Evolutionary conservation across 257 asterid genomes (phyloP), one percentile per base, ranked within the genome.

Genomic region (Plectranthus barbatus): DNA sequence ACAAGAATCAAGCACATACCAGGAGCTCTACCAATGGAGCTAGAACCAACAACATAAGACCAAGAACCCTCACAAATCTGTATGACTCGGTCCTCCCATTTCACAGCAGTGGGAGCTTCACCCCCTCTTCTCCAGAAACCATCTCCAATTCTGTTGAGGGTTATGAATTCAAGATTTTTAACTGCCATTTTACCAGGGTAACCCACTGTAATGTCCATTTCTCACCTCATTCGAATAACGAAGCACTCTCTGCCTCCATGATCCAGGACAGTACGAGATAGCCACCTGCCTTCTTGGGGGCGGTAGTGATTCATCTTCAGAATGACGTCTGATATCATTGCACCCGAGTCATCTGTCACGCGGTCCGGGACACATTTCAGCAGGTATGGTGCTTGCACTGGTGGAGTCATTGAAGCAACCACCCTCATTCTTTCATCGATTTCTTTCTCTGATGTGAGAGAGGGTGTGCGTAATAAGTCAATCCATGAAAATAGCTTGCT

Each of bases 231-330:
- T 56, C 95, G 82, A 60, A 76, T 62, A 42, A 91, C 94, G 42
- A 91, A 91, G 76, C 95, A 91, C 72, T 91, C 98, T 64, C 94
- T 80, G 60, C 94, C 92, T 5, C 95, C 88, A 77, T 91, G 95
- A 69, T 91, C 98, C 61, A 88, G 77, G 68, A 91, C 95, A 1
- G 98, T 88, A 14, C 95, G 85, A 26, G 96, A 83, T 50, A 91
- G 57, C 98, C 96, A 91, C 44, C 98, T 82, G n/a, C 98, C 98
- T 74, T 81, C 90, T 64, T 91, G 98, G 14, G 96, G 96, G 11
- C 88, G 79, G 60, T 88, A 88, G 15, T 71, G 83, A 68, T 86
- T 88, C 96, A 88, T 81, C 72, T 50, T 86, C 77, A 91, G 73
- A 70, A 88, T 81, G n/a, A 91, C 82, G 42, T 91, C 98, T 2